phyloP scores from a whole-genome alignment of 148 eudicot species.

The Agrostemma githago region DNA sequence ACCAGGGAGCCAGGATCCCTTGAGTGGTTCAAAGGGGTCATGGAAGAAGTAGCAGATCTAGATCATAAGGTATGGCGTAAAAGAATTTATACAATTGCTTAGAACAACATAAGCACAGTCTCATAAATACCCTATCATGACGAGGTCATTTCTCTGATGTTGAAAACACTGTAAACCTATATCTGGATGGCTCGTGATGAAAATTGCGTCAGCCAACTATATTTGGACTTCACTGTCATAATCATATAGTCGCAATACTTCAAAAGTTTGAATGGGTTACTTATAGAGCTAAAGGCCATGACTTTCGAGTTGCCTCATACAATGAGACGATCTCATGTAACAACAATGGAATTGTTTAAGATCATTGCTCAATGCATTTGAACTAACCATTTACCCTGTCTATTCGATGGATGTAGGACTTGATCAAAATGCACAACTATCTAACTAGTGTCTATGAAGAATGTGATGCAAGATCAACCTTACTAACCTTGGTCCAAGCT shows the following conservation, averaged over 20 bases:
- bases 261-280: neutral
- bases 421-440: constrained; percentile 93
- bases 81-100: neutral
- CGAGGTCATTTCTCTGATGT: neutral
- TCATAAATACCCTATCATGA: neutral
- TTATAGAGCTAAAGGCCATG: neutral
- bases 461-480: constrained; percentile 91
- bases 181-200: too few species aligned
- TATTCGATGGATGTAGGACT: constrained; percentile 40
- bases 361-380: neutral
- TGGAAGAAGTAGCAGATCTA: constrained; percentile 92
- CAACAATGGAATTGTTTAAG: neutral
- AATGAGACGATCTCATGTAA: neutral
- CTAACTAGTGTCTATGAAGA: constrained; percentile 95
- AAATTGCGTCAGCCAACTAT: neutral
- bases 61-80: constrained; percentile 67
- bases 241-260: neutral
- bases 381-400: neutral
- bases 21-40: constrained; percentile 97
- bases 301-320: neutral
- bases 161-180: neutral
- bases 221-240: neutral
- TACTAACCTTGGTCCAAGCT: constrained; percentile 92
- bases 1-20: constrained; percentile 88
- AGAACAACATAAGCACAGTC: neutral